Evolutionary conservation across 1,284 basidiomycete genomes (phyloP), one percentile per base, ranked within the genome.

Genomic region (Malassezia sympodialis): DNA sequence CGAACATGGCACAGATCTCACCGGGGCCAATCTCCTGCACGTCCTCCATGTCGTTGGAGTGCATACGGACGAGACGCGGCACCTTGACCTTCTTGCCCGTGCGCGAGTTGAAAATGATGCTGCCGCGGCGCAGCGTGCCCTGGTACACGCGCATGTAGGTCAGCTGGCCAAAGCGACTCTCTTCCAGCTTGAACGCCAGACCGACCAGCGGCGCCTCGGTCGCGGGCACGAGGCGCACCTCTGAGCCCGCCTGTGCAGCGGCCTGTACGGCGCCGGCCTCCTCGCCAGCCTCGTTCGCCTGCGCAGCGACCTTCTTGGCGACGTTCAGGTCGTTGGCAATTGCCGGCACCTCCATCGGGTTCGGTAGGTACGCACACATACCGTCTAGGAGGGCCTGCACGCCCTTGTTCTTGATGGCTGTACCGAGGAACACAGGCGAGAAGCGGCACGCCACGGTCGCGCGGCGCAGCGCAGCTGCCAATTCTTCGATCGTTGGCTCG

Each of bases 81-180:
- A 98, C 88, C 78, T 98, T 96, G 78, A 96, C 88, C 77, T 86
- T 89, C 80, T 96, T 99, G 48, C 91, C 94, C 19, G 90, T 93
- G 40, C 91, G 81, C 5, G 88, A 89, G 73, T 98, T 96, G 79
- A 82, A 90, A 70, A 99, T 93, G 61, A 85, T 80, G 57, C 81
- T 82, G 1, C 88, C 84, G 75, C 87, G 87, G 77, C 84, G 87
- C 72, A 98, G 77, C 44, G 83, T 87, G 27, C 94, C 94, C 76
- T 96, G 91, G 76, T 98, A 99, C 47, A 99, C 88, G n/a, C 94
- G 82, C 83, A 99, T 90, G 77, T 99, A 99, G 0, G 94, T 98
- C 71, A 99, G 79, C 77, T 99, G 94, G 14, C 94, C 94, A 74
- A 88, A 99, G 26, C 88, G 82, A 23, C 93, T 90, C 78, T 99